Evolutionary conservation across 352 stramenopile species (phyloP).

Genomic region (Aphanomyces stellatus): DNA sequence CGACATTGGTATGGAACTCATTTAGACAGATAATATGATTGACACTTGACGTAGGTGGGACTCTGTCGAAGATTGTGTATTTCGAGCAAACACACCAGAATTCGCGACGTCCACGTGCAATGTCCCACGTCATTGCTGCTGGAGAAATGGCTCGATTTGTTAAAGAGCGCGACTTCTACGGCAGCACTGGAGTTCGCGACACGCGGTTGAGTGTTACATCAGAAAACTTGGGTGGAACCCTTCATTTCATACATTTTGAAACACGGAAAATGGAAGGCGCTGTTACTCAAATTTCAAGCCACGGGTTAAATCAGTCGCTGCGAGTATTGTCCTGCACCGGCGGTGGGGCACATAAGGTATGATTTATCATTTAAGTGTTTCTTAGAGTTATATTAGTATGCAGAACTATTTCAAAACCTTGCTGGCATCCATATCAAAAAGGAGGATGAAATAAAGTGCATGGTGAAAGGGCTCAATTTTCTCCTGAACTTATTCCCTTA

Average conservation of each 20-base stretch:
- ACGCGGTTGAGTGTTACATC: slow-evolving; percentile 76
- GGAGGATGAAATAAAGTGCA: slow-evolving; percentile 93
- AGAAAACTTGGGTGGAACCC: slow-evolving; percentile 86
- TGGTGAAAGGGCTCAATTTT: slow-evolving; percentile 96
- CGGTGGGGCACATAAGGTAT: slow-evolving; percentile 76
- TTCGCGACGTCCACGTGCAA: slow-evolving; percentile 38
- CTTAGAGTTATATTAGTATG: slow-evolving; percentile 39
- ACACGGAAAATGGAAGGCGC: slow-evolving; percentile 63
- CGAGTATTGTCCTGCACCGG: slow-evolving; percentile 69
- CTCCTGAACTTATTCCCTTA: slow-evolving; percentile 91
- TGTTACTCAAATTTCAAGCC: slow-evolving; percentile 64
- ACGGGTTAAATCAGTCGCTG: slow-evolving; percentile 76
- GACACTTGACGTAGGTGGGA: slow-evolving; percentile 73
- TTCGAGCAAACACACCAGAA: slow-evolving; percentile 75
- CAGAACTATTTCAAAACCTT: slow-evolving; percentile 50
- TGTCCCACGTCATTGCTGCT: slow-evolving; percentile 67
- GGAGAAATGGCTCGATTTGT: slow-evolving; percentile 84
- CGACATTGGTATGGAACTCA: slow-evolving; percentile 49
- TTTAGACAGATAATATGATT: background rate
- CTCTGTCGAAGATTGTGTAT: slow-evolving; percentile 93
- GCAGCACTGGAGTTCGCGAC: slow-evolving; percentile 80
- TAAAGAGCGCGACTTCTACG: slow-evolving; percentile 70
- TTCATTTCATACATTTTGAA: slow-evolving; percentile 94
- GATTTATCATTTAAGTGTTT: background rate
- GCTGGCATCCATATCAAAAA: slow-evolving; percentile 79